Evolutionary conservation across 106 monocot genomes (phyloP).

Genomic region (Ottelia alismoides): DNA sequence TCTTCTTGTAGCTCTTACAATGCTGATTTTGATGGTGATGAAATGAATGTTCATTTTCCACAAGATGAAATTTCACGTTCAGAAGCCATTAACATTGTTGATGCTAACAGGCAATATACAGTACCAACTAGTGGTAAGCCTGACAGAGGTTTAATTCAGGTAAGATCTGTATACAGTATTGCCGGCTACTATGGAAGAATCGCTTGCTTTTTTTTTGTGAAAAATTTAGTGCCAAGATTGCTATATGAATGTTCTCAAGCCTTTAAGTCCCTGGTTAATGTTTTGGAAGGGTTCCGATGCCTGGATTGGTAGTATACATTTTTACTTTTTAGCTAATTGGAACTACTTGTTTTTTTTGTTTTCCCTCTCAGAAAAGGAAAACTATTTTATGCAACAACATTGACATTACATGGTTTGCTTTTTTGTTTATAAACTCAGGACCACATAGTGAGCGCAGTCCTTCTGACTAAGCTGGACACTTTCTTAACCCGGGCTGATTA

Average conservation of each 20-base stretch:
- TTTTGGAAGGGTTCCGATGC: too few relatives aligned
- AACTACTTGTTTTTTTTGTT: too few relatives aligned
- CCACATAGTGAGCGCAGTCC: slow-evolving; percentile 91
- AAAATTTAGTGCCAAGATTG: too few relatives aligned
- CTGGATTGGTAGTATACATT: too few relatives aligned
- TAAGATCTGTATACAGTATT: slow-evolving; percentile 10
- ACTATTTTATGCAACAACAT: too few relatives aligned
- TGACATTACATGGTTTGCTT: too few relatives aligned
- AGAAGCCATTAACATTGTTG: slow-evolving; percentile 74
- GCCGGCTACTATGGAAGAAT: too few relatives aligned
- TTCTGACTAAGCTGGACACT: slow-evolving; percentile 74
- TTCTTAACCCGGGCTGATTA: slow-evolving; percentile 90
- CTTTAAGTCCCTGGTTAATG: too few relatives aligned
- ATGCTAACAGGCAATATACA: slow-evolving; percentile 89
- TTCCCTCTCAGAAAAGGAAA: too few relatives aligned
- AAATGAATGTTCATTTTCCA: slow-evolving; percentile 97
- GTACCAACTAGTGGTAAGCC: slow-evolving; percentile 88
- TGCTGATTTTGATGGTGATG: slow-evolving; percentile 99
- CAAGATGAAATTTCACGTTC: slow-evolving; percentile 98
- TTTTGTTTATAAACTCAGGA: slow-evolving; percentile 43
- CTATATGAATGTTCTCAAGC: neutral
- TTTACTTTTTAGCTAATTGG: too few relatives aligned
- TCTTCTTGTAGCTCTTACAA: slow-evolving; percentile 68
- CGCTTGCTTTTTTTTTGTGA: too few relatives aligned
- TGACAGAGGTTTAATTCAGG: slow-evolving; percentile 94